Evolutionary conservation across 164 flowering plant species (phyloP).

Genomic region (Pachysandra terminalis): DNA sequence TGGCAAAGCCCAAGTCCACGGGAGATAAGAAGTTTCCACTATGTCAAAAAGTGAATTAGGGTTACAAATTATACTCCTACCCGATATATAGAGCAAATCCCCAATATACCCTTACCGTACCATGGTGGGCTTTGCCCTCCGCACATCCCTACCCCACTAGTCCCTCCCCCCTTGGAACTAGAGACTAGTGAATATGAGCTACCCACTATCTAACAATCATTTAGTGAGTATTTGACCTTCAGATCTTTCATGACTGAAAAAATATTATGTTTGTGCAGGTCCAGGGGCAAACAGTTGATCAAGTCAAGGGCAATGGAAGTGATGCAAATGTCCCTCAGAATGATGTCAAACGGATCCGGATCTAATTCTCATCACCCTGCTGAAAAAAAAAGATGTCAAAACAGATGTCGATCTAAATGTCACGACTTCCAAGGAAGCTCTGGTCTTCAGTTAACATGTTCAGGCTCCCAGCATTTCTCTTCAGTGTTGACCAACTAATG

Average conservation of each 20-base stretch:
- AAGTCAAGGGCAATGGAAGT: constrained; percentile 31
- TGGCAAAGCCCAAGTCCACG: too few relatives aligned
- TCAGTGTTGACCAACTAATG: not conserved
- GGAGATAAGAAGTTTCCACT: too few relatives aligned
- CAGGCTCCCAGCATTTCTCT: not conserved
- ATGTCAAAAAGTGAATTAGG: too few relatives aligned
- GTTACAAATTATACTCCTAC: too few relatives aligned
- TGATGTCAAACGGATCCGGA: constrained; percentile 59
- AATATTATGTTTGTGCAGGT: constrained; percentile 27
- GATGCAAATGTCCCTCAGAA: constrained; percentile 75
- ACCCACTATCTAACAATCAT: too few relatives aligned
- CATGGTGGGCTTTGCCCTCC: too few relatives aligned
- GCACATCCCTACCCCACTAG: too few relatives aligned
- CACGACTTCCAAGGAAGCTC: not conserved
- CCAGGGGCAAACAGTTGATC: constrained; percentile 24
- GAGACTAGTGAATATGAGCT: too few relatives aligned
- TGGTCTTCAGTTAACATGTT: not conserved
- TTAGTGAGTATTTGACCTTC: not conserved
- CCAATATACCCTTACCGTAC: too few relatives aligned
- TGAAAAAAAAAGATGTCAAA: too few relatives aligned
- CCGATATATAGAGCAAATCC: too few relatives aligned
- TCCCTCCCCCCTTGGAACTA: too few relatives aligned
- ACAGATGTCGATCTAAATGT: constrained; percentile 6
- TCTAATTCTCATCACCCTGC: constrained; percentile 1
- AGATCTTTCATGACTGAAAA: not conserved